Percentiles rank a stretch among this genome's conserved stretches.
Evolutionary conservation across 805 yeast species (phyloP).

Genomic region (Kodamaea leandrae): DNA sequence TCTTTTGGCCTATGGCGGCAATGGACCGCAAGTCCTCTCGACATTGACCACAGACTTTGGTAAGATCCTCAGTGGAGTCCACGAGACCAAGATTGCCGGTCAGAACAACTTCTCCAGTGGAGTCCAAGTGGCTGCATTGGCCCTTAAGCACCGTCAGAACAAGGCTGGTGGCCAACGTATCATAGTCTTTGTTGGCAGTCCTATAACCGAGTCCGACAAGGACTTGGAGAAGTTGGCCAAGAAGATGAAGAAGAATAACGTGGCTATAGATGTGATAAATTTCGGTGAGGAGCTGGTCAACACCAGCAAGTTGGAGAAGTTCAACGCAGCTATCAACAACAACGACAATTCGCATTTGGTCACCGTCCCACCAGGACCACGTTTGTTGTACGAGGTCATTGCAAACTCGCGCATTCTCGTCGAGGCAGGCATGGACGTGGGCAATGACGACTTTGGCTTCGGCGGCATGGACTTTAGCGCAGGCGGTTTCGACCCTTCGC

Average conservation of each 20-base stretch:
- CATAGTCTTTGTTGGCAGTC: constrained; percentile 85
- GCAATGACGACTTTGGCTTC: constrained; percentile 43
- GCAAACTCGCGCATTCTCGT: constrained; percentile 71
- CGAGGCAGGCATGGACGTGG: constrained; percentile 57
- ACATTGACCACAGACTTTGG: constrained; percentile 88
- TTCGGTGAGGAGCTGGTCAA: constrained; percentile 87
- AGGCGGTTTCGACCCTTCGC: constrained; percentile 66
- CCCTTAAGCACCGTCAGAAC: constrained; percentile 94
- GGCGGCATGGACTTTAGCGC: constrained; percentile 32
- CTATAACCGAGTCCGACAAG: constrained; percentile 64
- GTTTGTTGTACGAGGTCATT: constrained; percentile 76
- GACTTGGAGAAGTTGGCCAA: constrained; percentile 84
- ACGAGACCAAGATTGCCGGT: constrained; percentile 73
- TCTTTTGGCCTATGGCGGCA: constrained; percentile 81
- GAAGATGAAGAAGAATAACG: constrained; percentile 87
- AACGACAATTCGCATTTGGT: constrained; percentile 80
- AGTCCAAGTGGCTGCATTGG: constrained; percentile 86
- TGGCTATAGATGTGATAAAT: constrained; percentile 85
- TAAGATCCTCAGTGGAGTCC: constrained; percentile 77
- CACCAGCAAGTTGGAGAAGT: constrained; percentile 74
- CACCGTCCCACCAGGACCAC: constrained; percentile 85
- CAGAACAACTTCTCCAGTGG: constrained; percentile 69
- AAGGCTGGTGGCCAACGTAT: constrained; percentile 89
- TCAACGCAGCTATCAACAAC: constrained; percentile 68
- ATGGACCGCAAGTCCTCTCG: constrained; percentile 79